phyloP scores from a whole-genome alignment of 2,329 filamentous ascomycete genomes.

The Lachnellula cervina region DNA sequence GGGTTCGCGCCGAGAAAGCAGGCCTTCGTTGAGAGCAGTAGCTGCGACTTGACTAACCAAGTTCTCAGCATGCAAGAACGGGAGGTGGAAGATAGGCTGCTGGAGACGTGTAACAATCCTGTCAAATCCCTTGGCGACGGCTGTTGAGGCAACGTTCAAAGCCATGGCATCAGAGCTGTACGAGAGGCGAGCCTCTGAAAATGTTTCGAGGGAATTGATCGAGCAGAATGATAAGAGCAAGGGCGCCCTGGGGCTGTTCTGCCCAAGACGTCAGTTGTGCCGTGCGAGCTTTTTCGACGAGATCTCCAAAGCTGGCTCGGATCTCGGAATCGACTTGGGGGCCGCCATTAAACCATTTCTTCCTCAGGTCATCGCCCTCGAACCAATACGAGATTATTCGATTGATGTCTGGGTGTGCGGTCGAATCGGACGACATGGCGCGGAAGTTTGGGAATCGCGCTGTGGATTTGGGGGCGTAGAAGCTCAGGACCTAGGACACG shows the following conservation, averaged over 20 bases:
- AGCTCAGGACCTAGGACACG: conserved; percentile 11
- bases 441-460: conserved; percentile 6
- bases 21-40: background rate
- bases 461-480: conserved; percentile 14
- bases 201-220: conserved; percentile 36
- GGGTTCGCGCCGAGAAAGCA: background rate
- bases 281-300: conserved; percentile 2
- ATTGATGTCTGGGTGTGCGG: conserved; percentile 13
- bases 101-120: background rate
- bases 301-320: conserved; percentile 2
- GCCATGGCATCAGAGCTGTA: conserved; percentile 15
- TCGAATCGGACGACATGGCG: conserved; percentile 13
- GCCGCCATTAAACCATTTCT: conserved; percentile 18
- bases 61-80: conserved; percentile 1
- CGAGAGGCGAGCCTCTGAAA: conserved; percentile 27
- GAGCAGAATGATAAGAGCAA: conserved; percentile 33
- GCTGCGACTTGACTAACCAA: background rate
- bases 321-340: background rate
- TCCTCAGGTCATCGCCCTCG: conserved; percentile 1
- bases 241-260: conserved; percentile 18
- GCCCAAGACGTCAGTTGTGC: conserved; percentile 1
- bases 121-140: conserved; percentile 3
- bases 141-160: background rate
- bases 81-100: background rate
- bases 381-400: conserved; percentile 19